A percentile compares a stretch with the other conserved stretches of the same genome.
Evolutionary conservation across 1,139 yeast genomes (phyloP).

Genomic region (Sugiyamaella grinbergsii): DNA sequence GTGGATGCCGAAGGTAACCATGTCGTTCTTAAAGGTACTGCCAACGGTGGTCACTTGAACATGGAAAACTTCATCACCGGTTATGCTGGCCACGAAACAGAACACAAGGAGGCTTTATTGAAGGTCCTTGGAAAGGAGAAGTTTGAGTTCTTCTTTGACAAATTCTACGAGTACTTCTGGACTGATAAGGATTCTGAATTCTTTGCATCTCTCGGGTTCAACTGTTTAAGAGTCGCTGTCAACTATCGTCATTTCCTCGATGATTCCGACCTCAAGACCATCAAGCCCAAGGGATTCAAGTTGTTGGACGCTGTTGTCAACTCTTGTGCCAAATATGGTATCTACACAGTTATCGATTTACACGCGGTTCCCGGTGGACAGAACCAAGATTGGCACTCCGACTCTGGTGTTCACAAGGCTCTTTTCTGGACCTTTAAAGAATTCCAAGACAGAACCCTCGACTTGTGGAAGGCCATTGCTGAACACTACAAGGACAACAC

Average conservation of each 20-base stretch:
- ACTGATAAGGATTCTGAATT: slow-evolving; percentile 50
- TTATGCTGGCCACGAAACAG: slow-evolving; percentile 53
- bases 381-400: slow-evolving; percentile 54
- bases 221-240: slow-evolving; percentile 52
- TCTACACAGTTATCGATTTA: slow-evolving; percentile 50
- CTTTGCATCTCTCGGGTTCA: slow-evolving; percentile 47
- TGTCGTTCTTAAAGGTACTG: slow-evolving; percentile 49
- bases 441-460: slow-evolving; percentile 48
- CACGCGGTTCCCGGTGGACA: slow-evolving; percentile 54
- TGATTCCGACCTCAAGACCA: slow-evolving; percentile 46
- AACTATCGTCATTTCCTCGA: slow-evolving; percentile 51
- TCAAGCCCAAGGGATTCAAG: slow-evolving; percentile 49
- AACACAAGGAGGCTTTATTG: slow-evolving; percentile 46
- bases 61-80: slow-evolving; percentile 57
- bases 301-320: slow-evolving; percentile 48
- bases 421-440: slow-evolving; percentile 50
- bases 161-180: slow-evolving; percentile 53
- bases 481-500: slow-evolving; percentile 47
- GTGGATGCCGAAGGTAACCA: slow-evolving; percentile 45
- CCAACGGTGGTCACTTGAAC: slow-evolving; percentile 52
- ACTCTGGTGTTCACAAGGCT: slow-evolving; percentile 48
- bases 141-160: slow-evolving; percentile 50
- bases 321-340: slow-evolving; percentile 44
- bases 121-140: slow-evolving; percentile 49
- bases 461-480: slow-evolving; percentile 49